phyloP scores from a whole-genome alignment of 179 eudicot species.

The Silene coronaria region DNA sequence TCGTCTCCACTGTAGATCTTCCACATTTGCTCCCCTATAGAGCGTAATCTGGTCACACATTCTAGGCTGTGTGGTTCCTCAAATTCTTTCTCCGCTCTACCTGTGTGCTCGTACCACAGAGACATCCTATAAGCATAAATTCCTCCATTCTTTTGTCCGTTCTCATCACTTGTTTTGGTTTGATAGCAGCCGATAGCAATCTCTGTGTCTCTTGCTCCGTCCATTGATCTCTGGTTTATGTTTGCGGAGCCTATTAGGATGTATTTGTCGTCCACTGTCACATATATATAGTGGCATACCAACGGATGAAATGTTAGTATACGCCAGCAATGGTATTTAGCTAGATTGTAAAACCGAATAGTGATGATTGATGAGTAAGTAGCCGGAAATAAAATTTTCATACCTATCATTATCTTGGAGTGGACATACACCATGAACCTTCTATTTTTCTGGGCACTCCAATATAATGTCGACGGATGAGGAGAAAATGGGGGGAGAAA shows the following conservation, averaged over 20 bases:
- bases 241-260: constrained; percentile 85
- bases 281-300: too few relatives aligned
- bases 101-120: constrained; percentile 87
- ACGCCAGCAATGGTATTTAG: too few relatives aligned
- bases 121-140: constrained; percentile 62
- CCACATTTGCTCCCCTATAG: constrained; percentile 74
- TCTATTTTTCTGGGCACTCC: constrained; percentile 70
- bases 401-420: constrained; percentile 98
- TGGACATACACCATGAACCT: constrained; percentile 96
- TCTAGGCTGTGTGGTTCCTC: constrained; percentile 52
- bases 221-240: constrained; percentile 91
- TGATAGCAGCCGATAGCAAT: constrained; percentile 94
- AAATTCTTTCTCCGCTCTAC: constrained; percentile 43
- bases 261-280: constrained; percentile 91
- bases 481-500: constrained; percentile 68
- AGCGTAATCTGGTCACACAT: constrained; percentile 46
- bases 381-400: neutral
- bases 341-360: too few relatives aligned
- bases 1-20: constrained; percentile 51
- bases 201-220: constrained; percentile 89
- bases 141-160: constrained; percentile 27
- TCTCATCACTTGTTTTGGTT: constrained; percentile 22
- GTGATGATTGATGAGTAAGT: neutral
- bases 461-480: constrained; percentile 59
- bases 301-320: neutral